Evolutionary conservation across 2,329 filamentous ascomycete species (phyloP), one percentile per base, ranked within the genome.

Genomic region (Verticillium klebahnii): DNA sequence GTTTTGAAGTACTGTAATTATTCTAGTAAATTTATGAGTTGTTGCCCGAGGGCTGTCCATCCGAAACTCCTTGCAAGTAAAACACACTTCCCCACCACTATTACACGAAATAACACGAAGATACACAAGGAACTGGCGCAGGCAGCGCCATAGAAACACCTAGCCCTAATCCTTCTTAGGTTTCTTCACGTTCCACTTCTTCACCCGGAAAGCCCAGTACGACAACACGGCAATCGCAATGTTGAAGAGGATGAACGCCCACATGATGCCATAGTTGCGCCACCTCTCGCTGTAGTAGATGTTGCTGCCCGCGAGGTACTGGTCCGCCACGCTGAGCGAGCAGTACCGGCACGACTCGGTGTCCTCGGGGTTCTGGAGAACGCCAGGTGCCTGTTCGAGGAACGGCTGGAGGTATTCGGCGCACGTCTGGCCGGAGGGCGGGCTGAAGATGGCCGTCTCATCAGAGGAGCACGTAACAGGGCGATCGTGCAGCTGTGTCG

Each of bases 241-340:
- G 67, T 91, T 89, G 72, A 91, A 89, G 0, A 75, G 63, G 45
- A 91, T 82, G 67, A 83, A 92, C 0, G 78, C 86, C 83, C 87
- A 91, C 68, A 91, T 76, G 50, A 92, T 78, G 1, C 89, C 89
- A 62, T 86, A 91, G 69, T 92, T 90, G 61, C 88, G 79, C 88
- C 89, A 91, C 2, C 85, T 69, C 60, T 88, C 79, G 3, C 63
- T 68, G 67, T 82, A 88, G 25, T 71, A 74, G 50, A 88, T 83
- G 9, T 72, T 65, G 1, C 78, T 78, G 0, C 69, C 73, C 2
- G 76, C 73, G 0, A 88, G 70, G 59, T 73, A 91, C 72, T 92
- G 82, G 61, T 87, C 82, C 0, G 89, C 90, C n/a, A 76, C 78
- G 1, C 72, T 76, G 67, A 88, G 85, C 1, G 83, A 78, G 71